Evolutionary conservation across 2,329 filamentous ascomycete genomes (phyloP).

Genomic region (Verticillium albo-atrum): DNA sequence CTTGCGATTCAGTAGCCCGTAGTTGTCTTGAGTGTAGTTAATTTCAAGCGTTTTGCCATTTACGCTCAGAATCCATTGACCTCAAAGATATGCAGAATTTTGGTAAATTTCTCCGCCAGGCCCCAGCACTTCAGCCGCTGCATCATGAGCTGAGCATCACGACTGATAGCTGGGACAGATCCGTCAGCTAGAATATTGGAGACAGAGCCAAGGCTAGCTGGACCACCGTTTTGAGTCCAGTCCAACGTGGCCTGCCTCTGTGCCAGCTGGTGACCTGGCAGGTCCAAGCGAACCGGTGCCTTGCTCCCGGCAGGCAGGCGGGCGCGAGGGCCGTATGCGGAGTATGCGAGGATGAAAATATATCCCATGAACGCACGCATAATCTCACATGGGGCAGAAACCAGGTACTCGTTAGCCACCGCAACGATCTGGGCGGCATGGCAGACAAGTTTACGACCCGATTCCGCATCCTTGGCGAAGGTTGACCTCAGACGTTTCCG

Average conservation of each 20-base stretch:
- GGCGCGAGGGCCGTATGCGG: conserved; percentile 15
- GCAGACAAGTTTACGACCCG: conserved; percentile 18
- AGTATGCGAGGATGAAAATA: conserved; percentile 20
- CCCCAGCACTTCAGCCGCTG: conserved; percentile 19
- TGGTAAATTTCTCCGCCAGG: conserved; percentile 22
- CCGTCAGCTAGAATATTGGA: conserved; percentile 13
- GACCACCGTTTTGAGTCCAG: conserved; percentile 19
- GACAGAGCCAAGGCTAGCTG: conserved; percentile 17
- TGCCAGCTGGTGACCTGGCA: conserved; percentile 8
- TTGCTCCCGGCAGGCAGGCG: not conserved
- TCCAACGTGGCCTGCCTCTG: conserved; percentile 6
- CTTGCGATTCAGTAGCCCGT: not conserved
- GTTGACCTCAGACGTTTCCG: conserved; percentile 15
- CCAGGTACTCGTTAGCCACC: conserved; percentile 21
- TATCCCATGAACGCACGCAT: conserved; percentile 27
- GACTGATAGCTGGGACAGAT: conserved; percentile 13
- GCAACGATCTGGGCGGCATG: conserved; percentile 24
- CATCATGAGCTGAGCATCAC: conserved; percentile 18
- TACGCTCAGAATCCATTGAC: conserved; percentile 20
- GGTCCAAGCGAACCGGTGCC: conserved; percentile 13
- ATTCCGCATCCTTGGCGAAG: conserved; percentile 13
- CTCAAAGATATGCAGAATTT: conserved; percentile 12
- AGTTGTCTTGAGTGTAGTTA: not conserved
- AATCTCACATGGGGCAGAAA: conserved; percentile 24
- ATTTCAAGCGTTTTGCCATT: not conserved